These are phyloP conservation scores for Ogataea paradorogensis DNA, from an alignment of 805 yeast species.

Conservation along the genomic window DNA sequence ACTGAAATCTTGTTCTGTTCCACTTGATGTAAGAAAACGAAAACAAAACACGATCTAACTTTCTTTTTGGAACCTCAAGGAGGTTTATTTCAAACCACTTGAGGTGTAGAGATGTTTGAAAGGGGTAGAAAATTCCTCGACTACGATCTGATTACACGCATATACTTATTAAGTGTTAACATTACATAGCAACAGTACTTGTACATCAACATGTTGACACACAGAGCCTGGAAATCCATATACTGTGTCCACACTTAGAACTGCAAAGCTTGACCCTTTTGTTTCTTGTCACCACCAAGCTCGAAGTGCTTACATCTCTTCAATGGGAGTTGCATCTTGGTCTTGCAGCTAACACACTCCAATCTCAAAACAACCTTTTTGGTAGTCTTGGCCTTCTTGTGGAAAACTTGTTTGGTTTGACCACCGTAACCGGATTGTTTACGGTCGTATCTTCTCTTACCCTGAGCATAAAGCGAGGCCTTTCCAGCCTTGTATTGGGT, in stretches of 20 bases:
- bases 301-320: slow-evolving; percentile 99
- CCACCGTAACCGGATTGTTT: slow-evolving; percentile 99
- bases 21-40: slow-evolving; percentile 5
- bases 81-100: too few relatives aligned
- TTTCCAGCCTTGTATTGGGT: slow-evolving; percentile 99
- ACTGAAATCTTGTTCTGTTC: background rate
- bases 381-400: slow-evolving; percentile 99
- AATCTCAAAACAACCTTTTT: slow-evolving; percentile 99
- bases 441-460: slow-evolving; percentile 99
- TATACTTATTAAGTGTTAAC: slow-evolving; percentile 9
- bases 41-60: slow-evolving; percentile 17
- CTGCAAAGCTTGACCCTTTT: slow-evolving; percentile 99
- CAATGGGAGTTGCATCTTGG: slow-evolving; percentile 95
- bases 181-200: slow-evolving; percentile 8
- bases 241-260: slow-evolving; percentile 55
- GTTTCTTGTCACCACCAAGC: slow-evolving; percentile 99
- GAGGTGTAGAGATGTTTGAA: slow-evolving; percentile 7
- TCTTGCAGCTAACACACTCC: slow-evolving; percentile 98
- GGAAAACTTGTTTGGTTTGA: slow-evolving; percentile 99
- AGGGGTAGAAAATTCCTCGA: background rate
- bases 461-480: slow-evolving; percentile 99
- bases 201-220: slow-evolving; percentile 2
- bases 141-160: background rate
- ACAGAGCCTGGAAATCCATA: slow-evolving; percentile 7
- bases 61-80: slow-evolving; percentile 1